Conservation (phyloP, 768 basidiomycete genomes). For the Russula sp. region DNA sequence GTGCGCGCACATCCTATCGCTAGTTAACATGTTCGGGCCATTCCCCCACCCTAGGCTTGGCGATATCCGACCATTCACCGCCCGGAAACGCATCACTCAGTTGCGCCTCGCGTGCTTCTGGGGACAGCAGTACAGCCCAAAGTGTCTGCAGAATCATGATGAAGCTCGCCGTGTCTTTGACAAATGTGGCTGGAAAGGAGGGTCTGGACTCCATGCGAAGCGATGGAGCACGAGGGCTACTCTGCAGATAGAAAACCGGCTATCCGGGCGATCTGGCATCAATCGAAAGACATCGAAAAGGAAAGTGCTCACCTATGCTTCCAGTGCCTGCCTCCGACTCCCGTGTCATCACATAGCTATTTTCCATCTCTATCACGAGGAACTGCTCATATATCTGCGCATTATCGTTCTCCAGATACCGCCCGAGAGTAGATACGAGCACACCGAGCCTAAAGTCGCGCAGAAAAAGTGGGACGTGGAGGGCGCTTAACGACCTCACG, state of each 20-base stretch:
- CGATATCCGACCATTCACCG: no score
- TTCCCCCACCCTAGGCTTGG: no score
- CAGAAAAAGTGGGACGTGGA: slow-evolving; percentile 45
- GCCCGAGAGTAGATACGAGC: slow-evolving; percentile 25
- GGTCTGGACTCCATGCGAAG: background rate
- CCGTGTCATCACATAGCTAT: slow-evolving; percentile 8
- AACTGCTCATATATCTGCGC: slow-evolving; percentile 32
- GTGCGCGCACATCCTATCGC: no score
- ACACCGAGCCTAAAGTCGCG: slow-evolving; percentile 25
- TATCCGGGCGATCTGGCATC: slow-evolving; percentile 8
- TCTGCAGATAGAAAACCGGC: slow-evolving; percentile 8
- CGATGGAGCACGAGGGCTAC: background rate
- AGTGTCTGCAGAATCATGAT: slow-evolving; percentile 59
- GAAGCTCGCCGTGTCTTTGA: slow-evolving; percentile 46
- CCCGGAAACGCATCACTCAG: no score
- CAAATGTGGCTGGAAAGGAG: slow-evolving; percentile 25
- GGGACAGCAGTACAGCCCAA: slow-evolving; percentile 79
- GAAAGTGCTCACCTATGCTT: slow-evolving; percentile 27
- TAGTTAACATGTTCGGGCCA: no score
- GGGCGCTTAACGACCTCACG: slow-evolving; percentile 45
- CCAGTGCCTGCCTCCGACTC: slow-evolving; percentile 27
- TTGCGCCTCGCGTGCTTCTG: slow-evolving; percentile 71
- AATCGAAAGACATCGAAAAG: background rate
- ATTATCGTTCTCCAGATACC: slow-evolving; percentile 31
- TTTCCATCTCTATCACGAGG: slow-evolving; percentile 29